These are phyloP conservation scores for Candida pini DNA, from an alignment of 805 yeast species.

Conservation along the genomic window DNA sequence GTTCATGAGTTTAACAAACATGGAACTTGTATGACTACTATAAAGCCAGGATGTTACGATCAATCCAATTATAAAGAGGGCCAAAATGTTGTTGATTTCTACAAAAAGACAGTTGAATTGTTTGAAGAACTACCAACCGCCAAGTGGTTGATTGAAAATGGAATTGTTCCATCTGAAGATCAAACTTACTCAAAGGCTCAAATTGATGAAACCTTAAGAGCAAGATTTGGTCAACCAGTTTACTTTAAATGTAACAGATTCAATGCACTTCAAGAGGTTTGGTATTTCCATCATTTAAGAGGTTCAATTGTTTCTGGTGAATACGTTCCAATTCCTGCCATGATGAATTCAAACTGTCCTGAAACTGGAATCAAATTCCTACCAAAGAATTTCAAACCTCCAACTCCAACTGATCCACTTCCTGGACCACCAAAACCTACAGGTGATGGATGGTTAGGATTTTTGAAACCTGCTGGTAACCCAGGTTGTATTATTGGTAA, in stretches of 20 bases:
- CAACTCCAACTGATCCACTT: constrained; percentile 25
- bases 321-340: constrained; percentile 57
- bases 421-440: constrained; percentile 26
- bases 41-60: constrained; percentile 66
- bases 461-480: constrained; percentile 43
- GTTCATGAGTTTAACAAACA: constrained; percentile 91
- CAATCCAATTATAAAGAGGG: constrained; percentile 20
- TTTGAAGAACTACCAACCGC: constrained; percentile 61
- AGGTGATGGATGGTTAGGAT: constrained; percentile 37
- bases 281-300: constrained; percentile 74
- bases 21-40: constrained; percentile 84
- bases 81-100: constrained; percentile 64
- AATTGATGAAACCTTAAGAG: constrained; percentile 45
- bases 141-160: constrained; percentile 57
- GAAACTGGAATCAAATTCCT: constrained; percentile 59
- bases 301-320: constrained; percentile 69
- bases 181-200: constrained; percentile 53
- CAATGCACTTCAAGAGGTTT: constrained; percentile 53
- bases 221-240: constrained; percentile 50
- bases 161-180: constrained; percentile 60
- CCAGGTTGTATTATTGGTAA: constrained; percentile 76
- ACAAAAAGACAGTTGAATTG: constrained; percentile 50
- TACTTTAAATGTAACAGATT: constrained; percentile 54
- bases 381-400: constrained; percentile 48
- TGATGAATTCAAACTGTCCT: constrained; percentile 60